A percentile compares a stretch with the other conserved stretches of the same genome.
phyloP scores from a whole-genome alignment of 345 rosid genomes.

The Gynandropsis gynandra region DNA sequence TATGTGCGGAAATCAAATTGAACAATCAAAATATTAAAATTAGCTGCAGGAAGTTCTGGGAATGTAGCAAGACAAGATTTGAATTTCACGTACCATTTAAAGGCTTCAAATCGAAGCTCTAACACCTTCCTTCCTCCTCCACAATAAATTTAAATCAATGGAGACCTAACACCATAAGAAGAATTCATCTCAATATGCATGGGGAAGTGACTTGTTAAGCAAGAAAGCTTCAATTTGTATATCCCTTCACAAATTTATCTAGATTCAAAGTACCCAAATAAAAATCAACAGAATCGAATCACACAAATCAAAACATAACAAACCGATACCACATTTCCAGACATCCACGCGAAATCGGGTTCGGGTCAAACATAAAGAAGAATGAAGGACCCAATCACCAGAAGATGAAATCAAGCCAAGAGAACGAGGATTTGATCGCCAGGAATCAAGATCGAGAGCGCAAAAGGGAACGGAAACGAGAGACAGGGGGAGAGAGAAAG shows the following conservation, averaged over 20 bases:
- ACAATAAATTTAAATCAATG: constrained; percentile 1
- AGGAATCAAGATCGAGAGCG: constrained; percentile 5
- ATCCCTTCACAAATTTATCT: constrained; percentile 7
- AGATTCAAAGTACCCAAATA: constrained; percentile 12
- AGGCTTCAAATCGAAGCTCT: constrained; percentile 18
- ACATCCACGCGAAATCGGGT: constrained; percentile 10
- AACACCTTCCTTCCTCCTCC: constrained; percentile 17
- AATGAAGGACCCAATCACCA: constrained; percentile 18
- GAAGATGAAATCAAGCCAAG: constrained; percentile 5
- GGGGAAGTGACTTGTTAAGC: constrained; percentile 15
- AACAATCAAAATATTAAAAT: neutral
- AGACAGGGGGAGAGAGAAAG: neutral
- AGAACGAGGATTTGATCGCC: neutral
- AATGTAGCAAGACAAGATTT: neutral
- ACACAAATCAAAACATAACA: neutral
- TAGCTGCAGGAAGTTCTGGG: no score
- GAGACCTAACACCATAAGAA: constrained; percentile 8
- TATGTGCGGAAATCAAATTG: neutral
- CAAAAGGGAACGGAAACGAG: neutral
- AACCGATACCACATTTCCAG: no score
- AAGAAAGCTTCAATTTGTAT: constrained; percentile 15
- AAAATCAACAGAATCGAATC: constrained; percentile 4
- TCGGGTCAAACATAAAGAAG: constrained; percentile 4
- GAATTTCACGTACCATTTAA: constrained; percentile 40
- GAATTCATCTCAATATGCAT: constrained; percentile 4